Conservation (phyloP, 2,329 filamentous ascomycete species). For the Ophiostoma novo-ulmi region DNA sequence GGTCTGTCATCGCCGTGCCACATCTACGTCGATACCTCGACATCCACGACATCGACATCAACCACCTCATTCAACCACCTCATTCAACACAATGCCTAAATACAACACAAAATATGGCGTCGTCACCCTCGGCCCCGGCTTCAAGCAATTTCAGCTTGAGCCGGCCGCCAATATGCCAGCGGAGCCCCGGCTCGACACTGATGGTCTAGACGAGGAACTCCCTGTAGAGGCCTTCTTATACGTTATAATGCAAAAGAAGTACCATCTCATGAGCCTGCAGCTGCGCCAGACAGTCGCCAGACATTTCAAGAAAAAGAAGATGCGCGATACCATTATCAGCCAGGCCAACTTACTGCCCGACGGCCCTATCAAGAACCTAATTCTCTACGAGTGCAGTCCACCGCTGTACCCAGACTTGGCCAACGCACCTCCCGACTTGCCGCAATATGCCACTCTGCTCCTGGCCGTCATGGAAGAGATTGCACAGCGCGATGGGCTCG, state of each 20-base stretch:
- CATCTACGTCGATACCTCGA: no score
- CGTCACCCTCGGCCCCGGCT: neutral
- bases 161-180: neutral
- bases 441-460: neutral
- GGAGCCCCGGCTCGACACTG: no score
- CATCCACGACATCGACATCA: no score
- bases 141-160: neutral
- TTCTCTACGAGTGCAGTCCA: conserved; percentile 2
- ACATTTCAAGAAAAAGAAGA: neutral
- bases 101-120: neutral
- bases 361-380: neutral
- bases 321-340: neutral
- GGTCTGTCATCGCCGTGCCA: no score
- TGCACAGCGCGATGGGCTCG: neutral
- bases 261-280: neutral
- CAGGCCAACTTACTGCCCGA: neutral
- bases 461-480: neutral
- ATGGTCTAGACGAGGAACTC: neutral
- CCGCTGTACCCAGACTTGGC: conserved; percentile 15
- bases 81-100: neutral
- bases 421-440: conserved; percentile 13
- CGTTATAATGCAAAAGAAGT: neutral
- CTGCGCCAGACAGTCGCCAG: neutral
- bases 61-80: no score
- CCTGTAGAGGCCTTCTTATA: conserved; percentile 3